These are phyloP conservation scores for Boletus calvinii DNA, from an alignment of 1,284 basidiomycete species.

Conservation along the genomic window DNA sequence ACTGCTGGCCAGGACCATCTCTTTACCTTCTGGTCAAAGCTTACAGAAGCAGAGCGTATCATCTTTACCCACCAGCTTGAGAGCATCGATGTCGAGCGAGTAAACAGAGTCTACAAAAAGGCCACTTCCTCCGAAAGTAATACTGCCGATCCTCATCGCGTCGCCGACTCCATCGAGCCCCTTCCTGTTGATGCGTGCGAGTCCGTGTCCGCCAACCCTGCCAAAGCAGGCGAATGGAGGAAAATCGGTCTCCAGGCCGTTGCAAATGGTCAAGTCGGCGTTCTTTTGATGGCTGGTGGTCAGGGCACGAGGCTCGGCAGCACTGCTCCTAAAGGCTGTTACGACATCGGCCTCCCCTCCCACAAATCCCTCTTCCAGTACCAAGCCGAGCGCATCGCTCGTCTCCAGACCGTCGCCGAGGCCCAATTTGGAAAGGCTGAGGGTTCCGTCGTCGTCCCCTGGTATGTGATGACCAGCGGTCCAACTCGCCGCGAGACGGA, in stretches of 20 bases:
- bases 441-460: conserved; percentile 73
- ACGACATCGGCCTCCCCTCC: conserved; percentile 92
- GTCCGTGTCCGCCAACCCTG: conserved; percentile 53
- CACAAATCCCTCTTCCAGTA: conserved; percentile 95
- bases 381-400: conserved; percentile 92
- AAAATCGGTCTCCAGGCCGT: conserved; percentile 79
- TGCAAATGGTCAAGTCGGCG: conserved; percentile 80
- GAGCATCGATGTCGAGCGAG: conserved; percentile 83
- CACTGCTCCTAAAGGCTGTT: conserved; percentile 94
- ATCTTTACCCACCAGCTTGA: conserved; percentile 75
- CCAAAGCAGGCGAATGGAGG: conserved; percentile 70
- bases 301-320: conserved; percentile 96
- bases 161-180: conserved; percentile 65
- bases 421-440: conserved; percentile 49
- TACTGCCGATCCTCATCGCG: conserved; percentile 42
- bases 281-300: conserved; percentile 96
- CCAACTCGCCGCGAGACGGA: conserved; percentile 90
- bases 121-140: conserved; percentile 72
- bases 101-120: conserved; percentile 85
- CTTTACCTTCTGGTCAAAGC: conserved; percentile 81
- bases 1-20: conserved; percentile 87
- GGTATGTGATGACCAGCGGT: conserved; percentile 99
- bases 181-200: conserved; percentile 76
- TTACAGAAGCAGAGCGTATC: conserved; percentile 65
- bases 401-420: conserved; percentile 79